Evolutionary conservation across 139 green algal species (phyloP).

Genomic region (Microglena sp.): DNA sequence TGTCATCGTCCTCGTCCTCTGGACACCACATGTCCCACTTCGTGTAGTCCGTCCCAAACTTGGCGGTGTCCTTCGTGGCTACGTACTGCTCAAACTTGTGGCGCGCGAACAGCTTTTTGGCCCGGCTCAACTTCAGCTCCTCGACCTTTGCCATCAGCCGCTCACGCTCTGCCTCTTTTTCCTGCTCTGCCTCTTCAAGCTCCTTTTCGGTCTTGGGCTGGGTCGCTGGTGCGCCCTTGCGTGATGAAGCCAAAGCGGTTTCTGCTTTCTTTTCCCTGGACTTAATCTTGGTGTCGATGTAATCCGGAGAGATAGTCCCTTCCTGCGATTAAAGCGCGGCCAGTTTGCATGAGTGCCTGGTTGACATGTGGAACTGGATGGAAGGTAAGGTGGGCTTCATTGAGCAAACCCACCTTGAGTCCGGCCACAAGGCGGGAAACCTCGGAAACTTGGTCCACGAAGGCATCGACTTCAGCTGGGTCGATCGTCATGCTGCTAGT

Average conservation of each 20-base stretch:
- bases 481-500: no score
- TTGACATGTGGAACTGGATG: no score
- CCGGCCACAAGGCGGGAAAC: conserved; percentile 53
- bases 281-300: conserved; percentile 41
- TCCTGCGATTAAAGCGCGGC: no score
- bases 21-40: conserved; percentile 76
- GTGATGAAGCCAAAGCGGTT: neutral
- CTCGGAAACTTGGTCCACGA: conserved; percentile 57
- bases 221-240: neutral
- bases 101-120: conserved; percentile 40
- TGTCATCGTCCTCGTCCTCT: conserved; percentile 71
- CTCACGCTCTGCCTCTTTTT: conserved; percentile 19
- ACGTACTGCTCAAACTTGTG: conserved; percentile 39
- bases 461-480: conserved; percentile 40
- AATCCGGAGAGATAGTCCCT: conserved; percentile 51
- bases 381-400: no score
- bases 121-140: conserved; percentile 41
- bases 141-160: conserved; percentile 34
- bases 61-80: neutral
- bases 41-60: conserved; percentile 54
- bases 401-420: no score
- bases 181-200: neutral
- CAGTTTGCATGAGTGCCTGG: no score
- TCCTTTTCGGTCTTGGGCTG: neutral
- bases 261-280: neutral